Conservation (phyloP, 2,329 filamentous ascomycete species). For the Neoscytalidium dimidiatum region DNA sequence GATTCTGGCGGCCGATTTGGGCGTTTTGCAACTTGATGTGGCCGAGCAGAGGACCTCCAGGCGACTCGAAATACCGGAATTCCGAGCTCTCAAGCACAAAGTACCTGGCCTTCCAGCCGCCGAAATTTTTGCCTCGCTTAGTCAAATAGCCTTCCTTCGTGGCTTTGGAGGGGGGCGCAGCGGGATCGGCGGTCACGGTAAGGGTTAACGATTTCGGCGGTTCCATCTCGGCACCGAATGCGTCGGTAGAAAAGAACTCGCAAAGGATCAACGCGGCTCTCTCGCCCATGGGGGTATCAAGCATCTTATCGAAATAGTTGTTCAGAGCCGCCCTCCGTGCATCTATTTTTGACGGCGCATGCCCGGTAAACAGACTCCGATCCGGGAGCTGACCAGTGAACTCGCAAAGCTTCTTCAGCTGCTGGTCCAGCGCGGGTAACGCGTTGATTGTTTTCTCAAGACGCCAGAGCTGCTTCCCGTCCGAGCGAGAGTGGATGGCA, state of each 20-base stretch:
- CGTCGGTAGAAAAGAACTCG: slow-evolving; percentile 75
- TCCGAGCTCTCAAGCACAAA: slow-evolving; percentile 70
- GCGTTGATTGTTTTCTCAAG: slow-evolving; percentile 89
- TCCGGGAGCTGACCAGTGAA: slow-evolving; percentile 82
- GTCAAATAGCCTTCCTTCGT: slow-evolving; percentile 89
- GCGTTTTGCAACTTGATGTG: slow-evolving; percentile 90
- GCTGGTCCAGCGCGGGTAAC: slow-evolving; percentile 77
- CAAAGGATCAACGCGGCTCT: slow-evolving; percentile 78
- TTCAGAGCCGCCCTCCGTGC: slow-evolving; percentile 80
- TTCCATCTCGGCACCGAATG: slow-evolving; percentile 62
- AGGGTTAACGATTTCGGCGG: slow-evolving; percentile 37
- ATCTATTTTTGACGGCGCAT: slow-evolving; percentile 92
- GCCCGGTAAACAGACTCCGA: slow-evolving; percentile 81
- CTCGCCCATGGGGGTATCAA: slow-evolving; percentile 81
- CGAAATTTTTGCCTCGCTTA: slow-evolving; percentile 97
- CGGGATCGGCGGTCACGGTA: slow-evolving; percentile 42
- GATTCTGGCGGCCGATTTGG: slow-evolving; percentile 78
- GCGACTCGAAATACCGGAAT: slow-evolving; percentile 88
- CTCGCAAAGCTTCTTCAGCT: slow-evolving; percentile 71
- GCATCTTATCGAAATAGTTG: slow-evolving; percentile 78
- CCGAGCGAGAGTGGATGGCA: slow-evolving; percentile 76
- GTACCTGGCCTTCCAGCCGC: slow-evolving; percentile 90
- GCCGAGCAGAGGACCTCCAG: slow-evolving; percentile 85
- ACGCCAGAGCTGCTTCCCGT: slow-evolving; percentile 82
- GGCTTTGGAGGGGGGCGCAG: slow-evolving; percentile 57